Base-by-base conservation (phyloP, 2,329 filamentous ascomycete genomes). In the Colletotrichum nymphaeae region DNA sequence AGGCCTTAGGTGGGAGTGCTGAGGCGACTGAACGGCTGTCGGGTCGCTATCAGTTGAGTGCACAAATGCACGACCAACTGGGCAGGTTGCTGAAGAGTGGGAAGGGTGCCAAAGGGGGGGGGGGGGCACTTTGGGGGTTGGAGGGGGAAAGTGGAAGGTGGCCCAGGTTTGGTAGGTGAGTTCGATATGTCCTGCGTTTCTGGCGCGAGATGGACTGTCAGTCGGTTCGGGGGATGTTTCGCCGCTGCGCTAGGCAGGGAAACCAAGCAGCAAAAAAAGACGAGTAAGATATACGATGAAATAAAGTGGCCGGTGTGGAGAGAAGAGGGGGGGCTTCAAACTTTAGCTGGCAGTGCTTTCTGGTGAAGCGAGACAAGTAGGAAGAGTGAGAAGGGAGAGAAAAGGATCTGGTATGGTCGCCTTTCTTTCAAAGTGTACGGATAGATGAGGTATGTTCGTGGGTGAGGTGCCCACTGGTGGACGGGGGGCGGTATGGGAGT, bases 1-100 rank as follows among this genome's bases (percentile, higher is more conserved):
- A 49, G 32, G 32, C 42, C 42, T 49, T 19, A n/a, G 42, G 42
- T 42, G 7, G 19, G 16, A 30, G 69, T 64, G 71, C 37, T 72
- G 22, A 63, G 72, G 69, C 52, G 63, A 80, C 53, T 68, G 75
- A 73, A 64, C 75, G 63, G 70, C 66, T 73, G 69, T 42, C 37
- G 37, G 37, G 37, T 68, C 73, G 76, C 76, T 71, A 76, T 66
- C 62, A 73, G 73, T 72, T 11, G 73, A 75, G 69, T 35, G 67
- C 53, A 64, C 72, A 46, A 46, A 63, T 30, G 63, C 56, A 35
- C 67, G 73, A 62, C 59, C 42, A 66, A 67, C 73, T 66, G 59
- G 58, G 58, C 70, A 65, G 71, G 77, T 72, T 75, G 78, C 63
- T 73, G 75, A 75, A 77, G 71, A 75, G 74, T 74, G 75, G 72